Evolutionary conservation across 2,329 filamentous ascomycete genomes (phyloP), one percentile per base, ranked within the genome.

Genomic region (Claviceps fusiformis): DNA sequence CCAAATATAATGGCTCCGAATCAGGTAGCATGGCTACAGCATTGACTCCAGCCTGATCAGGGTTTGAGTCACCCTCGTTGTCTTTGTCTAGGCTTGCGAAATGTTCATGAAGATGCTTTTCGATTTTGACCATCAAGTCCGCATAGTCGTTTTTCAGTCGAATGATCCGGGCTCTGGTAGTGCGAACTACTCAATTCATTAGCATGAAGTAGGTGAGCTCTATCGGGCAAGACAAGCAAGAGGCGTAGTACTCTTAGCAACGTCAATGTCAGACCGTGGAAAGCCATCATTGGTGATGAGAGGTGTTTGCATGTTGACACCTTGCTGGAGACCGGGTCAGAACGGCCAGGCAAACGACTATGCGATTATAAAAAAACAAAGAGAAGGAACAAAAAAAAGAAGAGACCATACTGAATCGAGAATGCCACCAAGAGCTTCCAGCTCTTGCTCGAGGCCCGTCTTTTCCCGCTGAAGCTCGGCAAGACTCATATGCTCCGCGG

Each of bases 111-210:
- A 98, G 78, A 50, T 84, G 83, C 64, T 85, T 85, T 69, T 97
- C 93, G 62, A 97, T 85, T 56, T 79, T 75, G 56, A 73, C 72
- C 90, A 97, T 96, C 47, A 96, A 73, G 44, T 84, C 82, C 67
- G 95, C 96, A 73, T 95, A 92, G 70, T 98, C 93, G 66, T 96
- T 97, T 60, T 87, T 85, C 44, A 97, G 77, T 61, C 85, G 78
- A 61, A 97, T 93, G 62, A 98, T 95, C 58, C 88, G 84, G 33
- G 91, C 81, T 69, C 93, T 80, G 43, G 91, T 95, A n/a, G 89
- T 95, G 58, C 93, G 88, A 66, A 98, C 89, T 95, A 54, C 48
- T n/a, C 27, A 19, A 4, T 15, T 24, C 45, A 50, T 65, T 52
- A 68, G 60, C 27, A 46, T 19, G 37, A 5, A 13, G 13, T 19